Conservation (phyloP, 352 stramenopile species). For the Pythium guiyangense region DNA sequence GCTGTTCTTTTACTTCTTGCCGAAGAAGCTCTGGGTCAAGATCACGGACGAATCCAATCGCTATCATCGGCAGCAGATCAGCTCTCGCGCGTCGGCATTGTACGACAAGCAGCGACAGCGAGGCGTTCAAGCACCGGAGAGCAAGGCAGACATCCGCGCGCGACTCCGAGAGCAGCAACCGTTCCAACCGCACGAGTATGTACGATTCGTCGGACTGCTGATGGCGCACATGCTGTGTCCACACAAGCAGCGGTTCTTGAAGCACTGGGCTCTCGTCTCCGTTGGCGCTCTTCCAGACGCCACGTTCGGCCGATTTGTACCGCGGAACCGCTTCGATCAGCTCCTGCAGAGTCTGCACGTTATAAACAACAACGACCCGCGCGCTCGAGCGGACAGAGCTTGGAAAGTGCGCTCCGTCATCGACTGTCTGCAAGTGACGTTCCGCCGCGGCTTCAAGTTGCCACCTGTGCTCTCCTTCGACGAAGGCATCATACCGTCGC, state of each 20-base stretch:
- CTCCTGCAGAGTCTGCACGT: background rate
- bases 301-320: background rate
- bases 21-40: background rate
- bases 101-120: background rate
- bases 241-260: background rate
- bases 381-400: background rate
- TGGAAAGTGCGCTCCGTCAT: background rate
- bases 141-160: background rate
- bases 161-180: background rate
- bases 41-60: background rate
- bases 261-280: slow-evolving; percentile 3
- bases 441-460: background rate
- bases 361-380: background rate
- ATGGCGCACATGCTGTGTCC: background rate
- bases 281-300: slow-evolving; percentile 5
- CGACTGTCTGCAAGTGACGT: background rate
- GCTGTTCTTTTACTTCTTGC: background rate
- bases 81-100: background rate
- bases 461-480: background rate
- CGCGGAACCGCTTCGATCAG: background rate
- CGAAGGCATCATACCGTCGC: background rate
- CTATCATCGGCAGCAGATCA: background rate
- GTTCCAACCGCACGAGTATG: background rate
- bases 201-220: background rate
- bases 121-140: background rate